Base-by-base conservation (phyloP, 2,329 filamentous ascomycete genomes). In the Arthrobotrys sphaeroides region DNA sequence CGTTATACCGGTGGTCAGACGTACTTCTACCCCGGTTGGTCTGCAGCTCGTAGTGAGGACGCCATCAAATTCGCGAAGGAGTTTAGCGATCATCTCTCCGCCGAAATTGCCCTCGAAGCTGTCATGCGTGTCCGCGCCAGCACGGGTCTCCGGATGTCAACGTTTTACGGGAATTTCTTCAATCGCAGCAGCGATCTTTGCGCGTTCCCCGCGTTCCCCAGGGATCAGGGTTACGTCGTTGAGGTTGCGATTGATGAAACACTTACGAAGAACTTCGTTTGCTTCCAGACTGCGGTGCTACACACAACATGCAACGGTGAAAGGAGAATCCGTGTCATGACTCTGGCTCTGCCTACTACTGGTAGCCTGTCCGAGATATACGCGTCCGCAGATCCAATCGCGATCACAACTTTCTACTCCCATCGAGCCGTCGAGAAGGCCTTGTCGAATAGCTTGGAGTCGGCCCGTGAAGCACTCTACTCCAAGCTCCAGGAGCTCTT, bases 121-220 rank as follows among this genome's bases (percentile, higher is more conserved):
- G 95, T 99, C 38, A 90, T 99, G 67, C 91, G 95, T 82, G 95
- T 99, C 40, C 90, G 95, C 78, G 95, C 95, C 16, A 97, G 94
- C 1, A 98, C 94, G 22, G 95, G 95, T 61, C 85, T 99, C 73
- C 90, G 95, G 64, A 98, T 98, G 91, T 97, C 90, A 84, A 94
- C 94, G 1, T 99, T 99, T 84, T 99, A 98, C 83, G 95, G 95
- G 79, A 99, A 99, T 85, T 99, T 99, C 84, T 99, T 99, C 87
- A 99, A 98, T 85, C 89, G 95, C 79, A 97, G 93, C 82, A 97
- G 94, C 13, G 95, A 99, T 84, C 88, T 99, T 31, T 98, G 95
- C 82, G 95, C 95, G 10, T 99, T 99, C 87, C 95, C 95, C 1
- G 94, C 95, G 0, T 98, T 99, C 86, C 95, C 95, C 31, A 90